phyloP scores from a whole-genome alignment of 1,284 basidiomycete genomes.

The Papiliotrema flavescens region DNA sequence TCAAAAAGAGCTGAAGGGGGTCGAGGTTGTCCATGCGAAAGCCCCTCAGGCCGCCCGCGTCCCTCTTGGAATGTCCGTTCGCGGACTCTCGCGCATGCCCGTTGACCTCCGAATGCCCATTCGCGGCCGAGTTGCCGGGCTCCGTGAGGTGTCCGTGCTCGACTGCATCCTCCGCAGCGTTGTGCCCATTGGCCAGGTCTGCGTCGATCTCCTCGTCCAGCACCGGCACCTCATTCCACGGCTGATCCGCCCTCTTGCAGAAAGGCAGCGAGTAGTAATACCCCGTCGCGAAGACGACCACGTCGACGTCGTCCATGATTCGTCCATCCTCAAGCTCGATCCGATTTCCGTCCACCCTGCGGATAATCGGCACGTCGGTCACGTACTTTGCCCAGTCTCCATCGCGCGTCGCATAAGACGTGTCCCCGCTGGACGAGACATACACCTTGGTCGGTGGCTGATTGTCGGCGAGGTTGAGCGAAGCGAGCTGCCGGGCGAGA shows the following conservation, averaged over 20 bases:
- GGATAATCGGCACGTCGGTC: conserved; percentile 37
- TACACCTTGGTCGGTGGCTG: conserved; percentile 28
- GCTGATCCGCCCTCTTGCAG: conserved; percentile 32
- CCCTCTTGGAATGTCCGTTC: neutral
- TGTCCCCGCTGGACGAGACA: conserved; percentile 26
- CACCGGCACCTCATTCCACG: conserved; percentile 30
- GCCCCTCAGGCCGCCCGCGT: conserved; percentile 38
- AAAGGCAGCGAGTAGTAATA: conserved; percentile 51
- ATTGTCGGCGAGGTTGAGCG: conserved; percentile 24
- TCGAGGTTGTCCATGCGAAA: conserved; percentile 39
- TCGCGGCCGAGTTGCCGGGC: conserved; percentile 1
- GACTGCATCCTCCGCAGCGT: no score
- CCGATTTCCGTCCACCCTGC: conserved; percentile 13
- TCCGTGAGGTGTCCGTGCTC: no score
- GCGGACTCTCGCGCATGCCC: no score
- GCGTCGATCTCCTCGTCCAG: conserved; percentile 7
- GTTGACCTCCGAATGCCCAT: no score
- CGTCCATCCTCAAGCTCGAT: neutral
- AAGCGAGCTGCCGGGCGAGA: conserved; percentile 52
- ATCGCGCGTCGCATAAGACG: conserved; percentile 5
- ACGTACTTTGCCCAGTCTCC: conserved; percentile 43
- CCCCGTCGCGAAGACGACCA: conserved; percentile 52
- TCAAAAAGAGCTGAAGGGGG: conserved; percentile 43
- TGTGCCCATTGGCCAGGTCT: no score
- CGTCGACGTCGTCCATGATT: conserved; percentile 35